These are phyloP conservation scores for Flaveria sonorensis DNA, from an alignment of 129 eudicot genomes.

Conservation along the genomic window DNA sequence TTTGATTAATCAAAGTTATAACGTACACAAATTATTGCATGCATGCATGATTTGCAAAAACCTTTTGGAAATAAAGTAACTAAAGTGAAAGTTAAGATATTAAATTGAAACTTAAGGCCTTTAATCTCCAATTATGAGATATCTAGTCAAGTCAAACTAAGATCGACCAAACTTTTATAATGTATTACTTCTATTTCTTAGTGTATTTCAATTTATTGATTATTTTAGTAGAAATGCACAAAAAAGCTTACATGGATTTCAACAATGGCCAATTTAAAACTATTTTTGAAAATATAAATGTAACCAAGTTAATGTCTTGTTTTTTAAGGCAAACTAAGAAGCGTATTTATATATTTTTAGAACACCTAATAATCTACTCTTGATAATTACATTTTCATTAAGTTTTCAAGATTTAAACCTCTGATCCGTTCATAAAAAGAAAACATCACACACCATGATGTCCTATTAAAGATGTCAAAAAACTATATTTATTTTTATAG, in stretches of 20 bases:
- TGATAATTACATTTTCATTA: too few species aligned
- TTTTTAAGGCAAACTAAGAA: neutral
- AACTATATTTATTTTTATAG: too few species aligned
- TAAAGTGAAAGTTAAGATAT: conserved; percentile 21
- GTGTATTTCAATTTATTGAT: neutral
- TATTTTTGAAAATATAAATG: neutral
- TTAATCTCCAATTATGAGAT: conserved; percentile 8
- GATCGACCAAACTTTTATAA: neutral
- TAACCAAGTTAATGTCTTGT: neutral
- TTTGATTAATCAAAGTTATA: neutral
- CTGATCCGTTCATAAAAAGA: too few species aligned
- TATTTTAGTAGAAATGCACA: neutral
- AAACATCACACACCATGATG: too few species aligned
- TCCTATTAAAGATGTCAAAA: too few species aligned
- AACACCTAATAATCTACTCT: too few species aligned
- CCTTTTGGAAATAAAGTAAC: neutral
- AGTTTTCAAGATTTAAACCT: too few species aligned
- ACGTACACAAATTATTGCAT: conserved; percentile 11
- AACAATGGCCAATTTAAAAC: conserved; percentile 3
- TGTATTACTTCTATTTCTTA: conserved; percentile 7
- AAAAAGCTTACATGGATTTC: conserved; percentile 17
- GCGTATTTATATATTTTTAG: too few species aligned
- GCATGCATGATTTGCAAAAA: conserved; percentile 32
- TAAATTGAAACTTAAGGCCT: conserved; percentile 16
- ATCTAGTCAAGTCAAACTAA: conserved; percentile 26